Percentiles rank a stretch among this genome's conserved stretches.
phyloP scores from a whole-genome alignment of 805 yeast species.

The Ogataea glucozyma region DNA sequence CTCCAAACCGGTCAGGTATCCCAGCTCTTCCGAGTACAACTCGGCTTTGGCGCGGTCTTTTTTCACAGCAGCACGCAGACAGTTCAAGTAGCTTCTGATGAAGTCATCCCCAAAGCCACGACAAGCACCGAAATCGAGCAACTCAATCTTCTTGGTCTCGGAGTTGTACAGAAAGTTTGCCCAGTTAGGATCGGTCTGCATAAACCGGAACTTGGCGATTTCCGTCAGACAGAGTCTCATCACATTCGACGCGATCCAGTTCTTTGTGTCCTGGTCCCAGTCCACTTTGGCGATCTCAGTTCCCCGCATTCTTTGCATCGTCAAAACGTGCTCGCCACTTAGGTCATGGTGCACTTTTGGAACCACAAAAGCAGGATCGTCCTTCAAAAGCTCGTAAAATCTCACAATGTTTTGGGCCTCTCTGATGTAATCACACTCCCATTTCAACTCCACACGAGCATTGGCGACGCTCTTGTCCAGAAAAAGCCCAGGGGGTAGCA shows the following conservation, averaged over 20 bases:
- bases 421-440: constrained; percentile 96
- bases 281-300: constrained; percentile 75
- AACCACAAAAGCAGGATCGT: constrained; percentile 67
- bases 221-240: constrained; percentile 87
- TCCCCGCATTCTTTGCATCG: constrained; percentile 90
- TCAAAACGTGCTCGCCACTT: constrained; percentile 79
- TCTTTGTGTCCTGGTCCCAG: constrained; percentile 69
- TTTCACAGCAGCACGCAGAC: constrained; percentile 72
- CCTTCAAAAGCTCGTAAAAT: constrained; percentile 61
- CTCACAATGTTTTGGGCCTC: constrained; percentile 78
- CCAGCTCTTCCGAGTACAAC: constrained; percentile 67
- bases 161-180: constrained; percentile 89
- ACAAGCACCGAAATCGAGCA: constrained; percentile 95
- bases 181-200: constrained; percentile 99
- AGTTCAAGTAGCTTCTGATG: constrained; percentile 63
- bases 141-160: constrained; percentile 69
- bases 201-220: constrained; percentile 79
- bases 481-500: constrained; percentile 89
- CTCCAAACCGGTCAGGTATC: constrained; percentile 91
- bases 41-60: constrained; percentile 67
- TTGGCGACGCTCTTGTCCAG: constrained; percentile 89
- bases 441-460: constrained; percentile 88
- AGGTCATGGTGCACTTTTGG: constrained; percentile 78
- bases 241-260: constrained; percentile 82
- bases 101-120: constrained; percentile 73